phyloP scores from a whole-genome alignment of 2,329 filamentous ascomycete genomes.

The Beauveria sp. region DNA sequence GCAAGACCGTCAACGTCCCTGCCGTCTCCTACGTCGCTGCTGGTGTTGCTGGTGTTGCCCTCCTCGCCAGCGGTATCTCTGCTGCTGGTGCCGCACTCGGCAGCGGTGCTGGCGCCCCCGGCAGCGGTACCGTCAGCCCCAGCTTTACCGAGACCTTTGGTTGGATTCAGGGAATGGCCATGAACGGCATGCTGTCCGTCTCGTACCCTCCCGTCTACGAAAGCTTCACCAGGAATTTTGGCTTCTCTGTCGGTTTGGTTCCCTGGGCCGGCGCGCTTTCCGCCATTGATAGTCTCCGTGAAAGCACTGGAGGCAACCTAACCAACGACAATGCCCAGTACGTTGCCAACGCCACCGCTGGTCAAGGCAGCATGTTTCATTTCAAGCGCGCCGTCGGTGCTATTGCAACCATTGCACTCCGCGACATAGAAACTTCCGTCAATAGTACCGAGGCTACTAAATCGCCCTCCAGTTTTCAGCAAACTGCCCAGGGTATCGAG shows the following conservation, averaged over 20 bases:
- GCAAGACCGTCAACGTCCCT: slow-evolving; percentile 68
- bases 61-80: slow-evolving; percentile 64
- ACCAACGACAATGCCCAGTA: slow-evolving; percentile 69
- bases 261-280: slow-evolving; percentile 74
- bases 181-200: slow-evolving; percentile 94
- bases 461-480: slow-evolving; percentile 29
- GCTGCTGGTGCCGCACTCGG: slow-evolving; percentile 56
- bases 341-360: slow-evolving; percentile 67
- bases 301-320: slow-evolving; percentile 75
- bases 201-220: slow-evolving; percentile 81
- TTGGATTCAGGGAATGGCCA: slow-evolving; percentile 89
- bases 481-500: slow-evolving; percentile 66
- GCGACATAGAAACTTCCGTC: slow-evolving; percentile 42
- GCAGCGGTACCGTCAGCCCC: slow-evolving; percentile 62
- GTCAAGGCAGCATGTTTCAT: slow-evolving; percentile 36
- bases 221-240: slow-evolving; percentile 89
- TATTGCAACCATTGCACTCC: slow-evolving; percentile 43
- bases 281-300: slow-evolving; percentile 78
- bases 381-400: slow-evolving; percentile 47
- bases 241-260: slow-evolving; percentile 78
- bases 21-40: slow-evolving; percentile 79
- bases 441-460: slow-evolving; percentile 26
- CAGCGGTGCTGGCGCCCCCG: slow-evolving; percentile 49
- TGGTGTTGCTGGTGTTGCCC: slow-evolving; percentile 76
- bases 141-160: slow-evolving; percentile 78